Evolutionary conservation across 192 early-diverging fungal species (phyloP).

Genomic region (Linderina pennispora): DNA sequence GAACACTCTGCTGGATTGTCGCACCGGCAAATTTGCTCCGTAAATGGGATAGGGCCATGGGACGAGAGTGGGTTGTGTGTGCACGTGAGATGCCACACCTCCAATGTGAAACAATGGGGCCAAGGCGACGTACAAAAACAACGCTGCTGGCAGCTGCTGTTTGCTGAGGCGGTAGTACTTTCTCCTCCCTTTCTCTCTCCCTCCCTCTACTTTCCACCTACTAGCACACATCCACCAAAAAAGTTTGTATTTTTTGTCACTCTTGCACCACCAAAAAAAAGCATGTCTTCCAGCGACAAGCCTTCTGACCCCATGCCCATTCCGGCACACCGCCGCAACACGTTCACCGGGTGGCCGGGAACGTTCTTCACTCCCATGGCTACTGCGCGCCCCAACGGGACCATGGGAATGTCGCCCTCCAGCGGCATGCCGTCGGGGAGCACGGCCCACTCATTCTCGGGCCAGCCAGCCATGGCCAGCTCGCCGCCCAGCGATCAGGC

Average conservation of each 20-base stretch:
- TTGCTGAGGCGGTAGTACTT: too few species aligned
- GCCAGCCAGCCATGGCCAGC: constrained; percentile 3
- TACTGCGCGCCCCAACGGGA: neutral
- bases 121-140: too few species aligned
- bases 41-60: too few species aligned
- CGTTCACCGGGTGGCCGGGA: constrained; percentile 28
- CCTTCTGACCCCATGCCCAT: constrained; percentile 8
- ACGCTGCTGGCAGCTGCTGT: too few species aligned
- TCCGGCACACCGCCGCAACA: constrained; percentile 27
- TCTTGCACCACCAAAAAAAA: neutral
- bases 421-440: too few species aligned
- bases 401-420: neutral
- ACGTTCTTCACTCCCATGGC: constrained; percentile 20
- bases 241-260: too few species aligned
- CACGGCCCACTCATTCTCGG: neutral
- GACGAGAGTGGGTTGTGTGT: too few species aligned
- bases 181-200: neutral
- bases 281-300: neutral
- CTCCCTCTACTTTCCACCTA: neutral
- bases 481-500: constrained; percentile 14
- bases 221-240: constrained; percentile 1
- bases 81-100: too few species aligned
- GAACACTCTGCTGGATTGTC: too few species aligned
- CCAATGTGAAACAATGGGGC: too few species aligned
- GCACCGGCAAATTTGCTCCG: too few species aligned